A percentile compares a stretch with the other conserved stretches of the same genome.
Evolutionary conservation across 2,329 filamentous ascomycete genomes (phyloP).

Genomic region (Metarhizium anisopliae): DNA sequence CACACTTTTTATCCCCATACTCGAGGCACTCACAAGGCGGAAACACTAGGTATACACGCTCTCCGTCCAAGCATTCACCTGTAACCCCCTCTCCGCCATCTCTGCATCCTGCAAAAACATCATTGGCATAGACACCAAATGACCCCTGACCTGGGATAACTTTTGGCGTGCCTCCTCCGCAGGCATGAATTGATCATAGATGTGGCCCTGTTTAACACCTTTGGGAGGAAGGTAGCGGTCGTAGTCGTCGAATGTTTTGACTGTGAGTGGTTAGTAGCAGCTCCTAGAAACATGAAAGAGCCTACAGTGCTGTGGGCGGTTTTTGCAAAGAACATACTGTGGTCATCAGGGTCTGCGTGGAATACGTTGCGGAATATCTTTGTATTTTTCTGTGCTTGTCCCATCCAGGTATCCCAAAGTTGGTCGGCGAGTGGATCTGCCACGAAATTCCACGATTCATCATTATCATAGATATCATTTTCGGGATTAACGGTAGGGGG

Average conservation of each 20-base stretch:
- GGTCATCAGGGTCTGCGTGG: conserved; percentile 82
- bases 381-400: conserved; percentile 61
- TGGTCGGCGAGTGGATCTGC: conserved; percentile 61
- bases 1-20: neutral
- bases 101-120: conserved; percentile 74
- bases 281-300: neutral
- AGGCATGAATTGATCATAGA: conserved; percentile 73
- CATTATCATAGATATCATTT: conserved; percentile 53
- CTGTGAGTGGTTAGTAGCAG: conserved; percentile 23
- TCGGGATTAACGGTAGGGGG: conserved; percentile 58
- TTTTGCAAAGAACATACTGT: conserved; percentile 40
- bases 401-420: conserved; percentile 61
- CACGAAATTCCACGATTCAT: conserved; percentile 56
- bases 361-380: conserved; percentile 70
- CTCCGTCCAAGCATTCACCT: conserved; percentile 81
- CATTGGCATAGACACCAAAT: conserved; percentile 93
- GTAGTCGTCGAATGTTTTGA: conserved; percentile 87
- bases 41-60: conserved; percentile 63
- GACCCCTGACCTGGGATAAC: conserved; percentile 72
- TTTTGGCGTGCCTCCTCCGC: conserved; percentile 64
- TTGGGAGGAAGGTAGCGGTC: conserved; percentile 64
- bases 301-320: neutral
- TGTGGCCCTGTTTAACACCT: conserved; percentile 71
- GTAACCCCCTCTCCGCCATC: conserved; percentile 83
- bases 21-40: neutral